Evolutionary conservation across 495 filamentous ascomycete genomes (phyloP).

Genomic region (Penicillium samsonianum): DNA sequence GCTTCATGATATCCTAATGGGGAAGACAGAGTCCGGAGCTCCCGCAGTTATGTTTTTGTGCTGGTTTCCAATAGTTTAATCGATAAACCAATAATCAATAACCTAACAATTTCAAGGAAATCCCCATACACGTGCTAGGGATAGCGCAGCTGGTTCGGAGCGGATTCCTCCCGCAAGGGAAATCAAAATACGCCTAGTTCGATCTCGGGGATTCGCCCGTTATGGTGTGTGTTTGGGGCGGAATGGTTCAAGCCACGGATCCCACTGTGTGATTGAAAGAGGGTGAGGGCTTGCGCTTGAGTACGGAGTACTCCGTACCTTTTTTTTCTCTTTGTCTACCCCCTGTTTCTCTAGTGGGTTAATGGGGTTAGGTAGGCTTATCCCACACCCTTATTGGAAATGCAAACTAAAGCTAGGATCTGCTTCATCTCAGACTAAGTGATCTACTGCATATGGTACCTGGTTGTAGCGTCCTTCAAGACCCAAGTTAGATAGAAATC

Average conservation of each 20-base stretch:
- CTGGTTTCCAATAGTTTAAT: background rate
- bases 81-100: background rate
- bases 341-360: background rate
- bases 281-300: too few relatives aligned
- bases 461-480: background rate
- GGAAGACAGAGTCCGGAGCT: constrained; percentile 4
- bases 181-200: background rate
- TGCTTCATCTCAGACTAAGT: constrained; percentile 2
- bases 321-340: background rate
- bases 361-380: background rate
- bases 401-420: background rate
- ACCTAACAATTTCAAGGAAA: background rate
- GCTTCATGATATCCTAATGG: constrained; percentile 2
- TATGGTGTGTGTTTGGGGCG: background rate
- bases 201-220: constrained; percentile 4
- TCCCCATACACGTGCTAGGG: constrained; percentile 1
- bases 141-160: background rate
- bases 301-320: background rate
- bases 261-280: constrained; percentile 2
- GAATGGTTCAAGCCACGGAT: background rate
- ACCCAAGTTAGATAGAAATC: background rate
- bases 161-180: background rate
- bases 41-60: background rate
- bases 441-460: constrained; percentile 14
- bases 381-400: background rate